Evolutionary conservation across 1,284 basidiomycete species (phyloP).

Genomic region (Trichosporon sp.): DNA sequence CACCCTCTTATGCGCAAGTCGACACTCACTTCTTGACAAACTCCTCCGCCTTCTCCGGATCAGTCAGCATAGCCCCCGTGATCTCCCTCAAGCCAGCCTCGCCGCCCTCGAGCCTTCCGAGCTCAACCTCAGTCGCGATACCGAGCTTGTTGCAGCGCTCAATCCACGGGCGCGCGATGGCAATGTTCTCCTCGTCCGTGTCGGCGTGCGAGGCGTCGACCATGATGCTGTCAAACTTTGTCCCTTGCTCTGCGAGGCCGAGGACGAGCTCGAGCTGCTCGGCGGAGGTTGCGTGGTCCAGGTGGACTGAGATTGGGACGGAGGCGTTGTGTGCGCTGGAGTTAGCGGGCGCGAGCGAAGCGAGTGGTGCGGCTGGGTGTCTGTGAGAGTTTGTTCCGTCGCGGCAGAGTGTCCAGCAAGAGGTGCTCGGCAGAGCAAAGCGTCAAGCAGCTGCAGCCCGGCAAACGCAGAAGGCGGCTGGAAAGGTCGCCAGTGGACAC

Average conservation of each 20-base stretch:
- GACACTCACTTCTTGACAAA: constrained; percentile 43
- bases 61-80: constrained; percentile 48
- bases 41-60: constrained; percentile 46
- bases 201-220: constrained; percentile 48
- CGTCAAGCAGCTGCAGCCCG: no score
- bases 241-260: constrained; percentile 44
- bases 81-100: constrained; percentile 51
- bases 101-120: constrained; percentile 50
- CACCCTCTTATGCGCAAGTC: background rate
- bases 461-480: no score
- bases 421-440: no score
- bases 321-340: constrained; percentile 51
- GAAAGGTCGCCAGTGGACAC: no score
- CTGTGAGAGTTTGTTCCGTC: no score
- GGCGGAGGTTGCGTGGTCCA: constrained; percentile 50
- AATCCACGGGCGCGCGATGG: constrained; percentile 43
- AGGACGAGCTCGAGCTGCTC: constrained; percentile 49
- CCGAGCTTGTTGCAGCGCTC: constrained; percentile 41
- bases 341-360: background rate
- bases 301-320: constrained; percentile 49
- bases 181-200: constrained; percentile 48
- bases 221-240: constrained; percentile 49
- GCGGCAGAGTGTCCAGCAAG: no score
- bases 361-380: no score
- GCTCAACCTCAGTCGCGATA: constrained; percentile 51